Base-by-base conservation (phyloP, 805 yeast genomes). In the Maudiozyma turicensis region DNA sequence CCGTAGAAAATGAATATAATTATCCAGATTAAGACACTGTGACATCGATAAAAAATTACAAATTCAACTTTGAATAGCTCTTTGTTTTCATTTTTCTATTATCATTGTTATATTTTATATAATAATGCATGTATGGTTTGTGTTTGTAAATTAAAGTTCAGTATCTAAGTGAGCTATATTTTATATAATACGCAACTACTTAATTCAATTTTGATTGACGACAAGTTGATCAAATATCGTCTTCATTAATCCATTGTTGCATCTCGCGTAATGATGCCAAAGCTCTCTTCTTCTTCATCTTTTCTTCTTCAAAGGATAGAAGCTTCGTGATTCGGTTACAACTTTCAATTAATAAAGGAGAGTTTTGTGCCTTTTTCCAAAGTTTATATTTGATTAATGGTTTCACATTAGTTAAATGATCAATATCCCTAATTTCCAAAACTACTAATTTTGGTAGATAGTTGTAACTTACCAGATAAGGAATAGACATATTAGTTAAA, bases 351-450 rank as follows among this genome's bases (percentile, higher is more conserved):
- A 88, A 63, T 5, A 89, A 73, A 2, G 78, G 71, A 14, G 74
- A 67, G 2, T 74, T 75, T 37, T 66, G 60, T 35, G 61, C 55
- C 48, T 69, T 70, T 55, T 75, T 82, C 52, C 77, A 65, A 47
- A 77, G 65, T 60, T 81, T 84, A 71, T 81, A 87, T 53, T 75
- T 75, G n/a, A 86, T 81, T 2, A 89, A 64, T 1, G 90, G 82
- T 43, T 68, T 72, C 64, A 84, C 70, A 49, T 83, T 72, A 2
- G 80, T 76, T 40, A 89, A 65, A 9, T 73, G 73, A 1, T 71
- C 55, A 49, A 86, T 73, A 50, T 81, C 80, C 50, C 91, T 73
- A 13, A 90, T 73, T 64, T 90, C 97, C 41, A 90, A 71, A 2
- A 90, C 96, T 1, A 82, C 72, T 46, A 90, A 64, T 43, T 73